A percentile compares a stretch with the other conserved stretches of the same genome.
These are phyloP conservation scores for Gaillardinia entomophila DNA, from an alignment of 805 yeast species.

Conservation along the genomic window DNA sequence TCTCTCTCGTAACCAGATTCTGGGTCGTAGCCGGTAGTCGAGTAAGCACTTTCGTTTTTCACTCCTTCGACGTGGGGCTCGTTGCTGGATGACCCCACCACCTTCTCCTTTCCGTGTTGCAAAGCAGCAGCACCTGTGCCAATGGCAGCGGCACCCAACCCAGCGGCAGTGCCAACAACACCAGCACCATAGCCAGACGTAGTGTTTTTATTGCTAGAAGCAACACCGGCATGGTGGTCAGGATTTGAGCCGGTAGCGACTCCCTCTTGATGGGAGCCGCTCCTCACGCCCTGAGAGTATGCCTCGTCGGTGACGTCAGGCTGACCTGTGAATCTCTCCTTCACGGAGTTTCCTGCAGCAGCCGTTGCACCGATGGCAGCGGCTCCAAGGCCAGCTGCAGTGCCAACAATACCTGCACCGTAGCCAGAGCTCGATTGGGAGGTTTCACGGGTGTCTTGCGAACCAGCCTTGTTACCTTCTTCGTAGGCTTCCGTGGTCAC, in stretches of 20 bases:
- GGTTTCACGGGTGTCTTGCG: too few relatives aligned
- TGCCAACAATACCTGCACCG: conserved; percentile 4
- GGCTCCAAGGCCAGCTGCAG: conserved; percentile 1
- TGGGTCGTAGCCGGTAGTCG: background rate
- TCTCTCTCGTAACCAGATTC: background rate
- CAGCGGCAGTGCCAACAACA: conserved; percentile 4
- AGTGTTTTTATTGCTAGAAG: background rate
- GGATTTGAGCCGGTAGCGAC: too few relatives aligned
- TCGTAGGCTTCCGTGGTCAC: too few relatives aligned
- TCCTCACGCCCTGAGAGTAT: background rate
- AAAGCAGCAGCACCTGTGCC: background rate
- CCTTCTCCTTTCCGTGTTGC: background rate
- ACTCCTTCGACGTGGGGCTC: background rate
- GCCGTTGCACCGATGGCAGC: background rate
- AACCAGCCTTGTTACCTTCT: too few relatives aligned
- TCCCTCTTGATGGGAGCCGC: background rate
- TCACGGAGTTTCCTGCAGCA: conserved; percentile 1
- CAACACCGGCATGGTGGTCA: too few relatives aligned
- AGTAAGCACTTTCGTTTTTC: too few relatives aligned
- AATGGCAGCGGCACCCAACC: background rate
- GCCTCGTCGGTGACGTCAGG: too few relatives aligned
- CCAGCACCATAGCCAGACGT: conserved; percentile 2
- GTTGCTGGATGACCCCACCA: background rate
- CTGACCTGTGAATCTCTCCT: conserved; percentile 1
- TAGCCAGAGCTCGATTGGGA: background rate